These are phyloP conservation scores for Hyaloraphidium curvatum DNA, from an alignment of 192 early-diverging fungal species.

Conservation along the genomic window DNA sequence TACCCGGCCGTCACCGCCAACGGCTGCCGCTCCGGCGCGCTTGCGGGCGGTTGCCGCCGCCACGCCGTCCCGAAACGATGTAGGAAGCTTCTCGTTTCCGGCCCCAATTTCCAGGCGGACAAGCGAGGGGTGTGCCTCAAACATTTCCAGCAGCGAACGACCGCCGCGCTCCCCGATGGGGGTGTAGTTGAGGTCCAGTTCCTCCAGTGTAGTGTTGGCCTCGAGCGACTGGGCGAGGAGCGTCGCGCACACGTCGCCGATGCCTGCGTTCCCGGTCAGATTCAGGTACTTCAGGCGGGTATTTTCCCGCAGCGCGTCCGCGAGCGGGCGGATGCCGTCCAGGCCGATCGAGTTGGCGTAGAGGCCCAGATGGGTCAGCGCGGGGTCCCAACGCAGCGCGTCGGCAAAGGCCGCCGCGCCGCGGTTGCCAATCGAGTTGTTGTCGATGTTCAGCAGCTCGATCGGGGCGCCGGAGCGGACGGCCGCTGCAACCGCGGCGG, in stretches of 20 bases:
- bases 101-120: too few species aligned
- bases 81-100: too few species aligned
- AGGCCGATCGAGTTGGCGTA: slow-evolving; percentile 16
- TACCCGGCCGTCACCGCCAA: too few species aligned
- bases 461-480: neutral
- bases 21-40: too few species aligned
- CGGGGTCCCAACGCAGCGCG: slow-evolving; percentile 16
- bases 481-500: slow-evolving; percentile 9
- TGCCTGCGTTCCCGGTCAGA: slow-evolving; percentile 16
- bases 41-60: too few species aligned
- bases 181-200: slow-evolving; percentile 23
- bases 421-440: slow-evolving; percentile 12
- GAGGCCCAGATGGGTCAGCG: slow-evolving; percentile 18
- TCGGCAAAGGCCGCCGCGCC: slow-evolving; percentile 7
- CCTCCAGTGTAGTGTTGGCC: slow-evolving; percentile 18
- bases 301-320: slow-evolving; percentile 11
- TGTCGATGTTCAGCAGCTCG: slow-evolving; percentile 15
- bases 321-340: slow-evolving; percentile 10
- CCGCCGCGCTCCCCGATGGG: too few species aligned
- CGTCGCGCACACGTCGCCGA: slow-evolving; percentile 21
- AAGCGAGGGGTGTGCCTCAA: too few species aligned
- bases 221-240: slow-evolving; percentile 14
- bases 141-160: too few species aligned
- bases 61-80: too few species aligned
- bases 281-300: slow-evolving; percentile 19